These are phyloP conservation scores for Lasiodiplodia sp. DNA, from an alignment of 2,329 filamentous ascomycete genomes.

Conservation along the genomic window DNA sequence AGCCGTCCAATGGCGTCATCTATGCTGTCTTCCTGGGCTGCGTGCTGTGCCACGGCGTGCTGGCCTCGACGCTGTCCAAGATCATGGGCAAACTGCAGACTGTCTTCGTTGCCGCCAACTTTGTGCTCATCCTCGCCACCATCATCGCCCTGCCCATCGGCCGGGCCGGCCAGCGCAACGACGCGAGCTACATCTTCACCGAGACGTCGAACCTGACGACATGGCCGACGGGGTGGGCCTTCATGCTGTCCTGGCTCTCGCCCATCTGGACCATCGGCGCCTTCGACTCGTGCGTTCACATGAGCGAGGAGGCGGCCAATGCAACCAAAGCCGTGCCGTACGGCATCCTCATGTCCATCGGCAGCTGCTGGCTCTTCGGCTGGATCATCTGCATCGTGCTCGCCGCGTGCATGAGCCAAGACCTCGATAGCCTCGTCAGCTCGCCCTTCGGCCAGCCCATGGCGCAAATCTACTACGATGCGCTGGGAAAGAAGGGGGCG, in stretches of 20 bases:
- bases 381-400: conserved; percentile 66
- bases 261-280: conserved; percentile 67
- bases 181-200: conserved; percentile 60
- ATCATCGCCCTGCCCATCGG: conserved; percentile 53
- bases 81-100: conserved; percentile 68
- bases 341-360: conserved; percentile 66
- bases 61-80: conserved; percentile 61
- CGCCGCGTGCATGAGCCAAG: conserved; percentile 63
- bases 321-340: conserved; percentile 66
- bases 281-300: conserved; percentile 65
- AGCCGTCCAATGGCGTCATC: conserved; percentile 62
- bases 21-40: conserved; percentile 65
- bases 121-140: conserved; percentile 63
- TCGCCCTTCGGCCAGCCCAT: conserved; percentile 66
- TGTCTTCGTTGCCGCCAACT: conserved; percentile 63
- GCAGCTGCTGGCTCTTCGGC: conserved; percentile 63
- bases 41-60: conserved; percentile 62
- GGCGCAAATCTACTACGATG: conserved; percentile 68
- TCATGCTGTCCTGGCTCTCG: conserved; percentile 67
- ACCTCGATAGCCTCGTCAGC: conserved; percentile 58
- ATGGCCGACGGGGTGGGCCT: conserved; percentile 57
- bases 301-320: conserved; percentile 68
- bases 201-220: conserved; percentile 64
- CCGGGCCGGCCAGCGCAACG: conserved; percentile 35
- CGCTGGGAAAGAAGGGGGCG: conserved; percentile 65